A percentile compares a stretch with the other conserved stretches of the same genome.
These are phyloP conservation scores for Mycena albidolilacea DNA, from an alignment of 768 basidiomycete species.

Conservation along the genomic window DNA sequence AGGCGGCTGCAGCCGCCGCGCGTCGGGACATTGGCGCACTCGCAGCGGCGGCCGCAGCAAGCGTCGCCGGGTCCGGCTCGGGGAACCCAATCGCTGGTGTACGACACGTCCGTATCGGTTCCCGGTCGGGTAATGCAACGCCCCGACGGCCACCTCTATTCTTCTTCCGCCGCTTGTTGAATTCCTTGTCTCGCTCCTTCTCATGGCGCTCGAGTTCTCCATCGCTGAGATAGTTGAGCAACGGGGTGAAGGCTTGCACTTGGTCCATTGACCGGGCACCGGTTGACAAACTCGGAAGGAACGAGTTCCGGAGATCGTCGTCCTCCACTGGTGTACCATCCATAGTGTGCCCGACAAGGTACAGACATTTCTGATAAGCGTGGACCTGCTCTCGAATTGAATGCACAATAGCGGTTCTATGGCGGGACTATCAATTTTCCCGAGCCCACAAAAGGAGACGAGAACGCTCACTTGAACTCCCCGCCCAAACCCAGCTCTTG, in stretches of 20 bases:
- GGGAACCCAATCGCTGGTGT: conserved; percentile 91
- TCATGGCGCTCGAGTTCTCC: conserved; percentile 92
- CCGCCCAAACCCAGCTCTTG: conserved; percentile 91
- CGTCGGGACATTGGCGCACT: conserved; percentile 80
- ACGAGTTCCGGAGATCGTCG: conserved; percentile 91
- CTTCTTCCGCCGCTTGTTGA: conserved; percentile 86
- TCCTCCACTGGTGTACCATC: conserved; percentile 86
- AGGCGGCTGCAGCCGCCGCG: conserved; percentile 90
- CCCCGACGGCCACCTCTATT: conserved; percentile 88
- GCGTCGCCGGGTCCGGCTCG: conserved; percentile 78
- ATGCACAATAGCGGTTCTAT: conserved; percentile 95
- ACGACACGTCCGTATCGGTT: conserved; percentile 91
- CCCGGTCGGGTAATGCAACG: conserved; percentile 91
- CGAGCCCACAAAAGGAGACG: not conserved
- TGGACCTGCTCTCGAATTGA: conserved; percentile 96
- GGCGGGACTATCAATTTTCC: conserved; percentile 4
- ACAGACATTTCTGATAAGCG: conserved; percentile 91
- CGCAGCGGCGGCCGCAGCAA: conserved; percentile 76
- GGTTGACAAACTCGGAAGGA: conserved; percentile 85
- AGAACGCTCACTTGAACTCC: conserved; percentile 86
- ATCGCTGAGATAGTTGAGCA: conserved; percentile 90
- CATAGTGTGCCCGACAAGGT: conserved; percentile 89
- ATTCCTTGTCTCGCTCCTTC: conserved; percentile 94
- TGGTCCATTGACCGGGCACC: conserved; percentile 84
- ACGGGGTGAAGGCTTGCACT: conserved; percentile 86